Percentiles rank a stretch among this genome's conserved stretches.
Evolutionary conservation across 352 stramenopile species (phyloP).

Genomic region (Elongisporangium undulatum): DNA sequence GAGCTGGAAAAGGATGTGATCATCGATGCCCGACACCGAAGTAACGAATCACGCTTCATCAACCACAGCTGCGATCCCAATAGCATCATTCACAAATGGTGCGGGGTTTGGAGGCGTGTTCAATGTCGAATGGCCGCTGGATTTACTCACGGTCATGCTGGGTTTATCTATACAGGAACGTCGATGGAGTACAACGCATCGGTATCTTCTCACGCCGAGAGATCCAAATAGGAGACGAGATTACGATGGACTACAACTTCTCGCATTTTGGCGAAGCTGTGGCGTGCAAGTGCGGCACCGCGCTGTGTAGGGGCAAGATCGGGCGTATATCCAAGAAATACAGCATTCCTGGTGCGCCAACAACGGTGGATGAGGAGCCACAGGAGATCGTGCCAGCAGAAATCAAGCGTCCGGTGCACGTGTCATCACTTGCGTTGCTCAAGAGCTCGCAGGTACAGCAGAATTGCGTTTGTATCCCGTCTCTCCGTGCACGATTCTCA

Average conservation of each 20-base stretch:
- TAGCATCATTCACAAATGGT: constrained; percentile 93
- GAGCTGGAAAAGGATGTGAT: constrained; percentile 82
- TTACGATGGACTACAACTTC: constrained; percentile 87
- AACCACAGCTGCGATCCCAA: constrained; percentile 96
- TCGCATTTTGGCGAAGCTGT: constrained; percentile 76
- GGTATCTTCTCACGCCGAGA: constrained; percentile 71
- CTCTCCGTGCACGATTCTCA: background rate
- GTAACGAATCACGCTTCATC: constrained; percentile 94
- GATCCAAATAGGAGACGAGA: constrained; percentile 57
- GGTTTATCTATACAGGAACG: constrained; percentile 37
- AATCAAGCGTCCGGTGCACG: constrained; percentile 52
- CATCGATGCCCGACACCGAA: constrained; percentile 85
- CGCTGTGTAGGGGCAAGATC: constrained; percentile 69
- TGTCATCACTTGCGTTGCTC: constrained; percentile 69
- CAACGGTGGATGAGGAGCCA: constrained; percentile 12
- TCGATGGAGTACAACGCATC: constrained; percentile 66
- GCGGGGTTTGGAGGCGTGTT: constrained; percentile 2
- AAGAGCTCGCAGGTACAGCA: constrained; percentile 48
- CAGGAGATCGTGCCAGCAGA: constrained; percentile 32
- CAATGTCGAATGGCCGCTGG: background rate
- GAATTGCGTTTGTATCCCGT: background rate
- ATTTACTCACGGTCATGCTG: background rate
- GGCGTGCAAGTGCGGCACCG: constrained; percentile 72
- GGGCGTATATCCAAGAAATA: constrained; percentile 53
- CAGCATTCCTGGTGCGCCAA: constrained; percentile 2